Conservation (phyloP, 441 rosid genomes). For the Erodium chrysanthum region DNA sequence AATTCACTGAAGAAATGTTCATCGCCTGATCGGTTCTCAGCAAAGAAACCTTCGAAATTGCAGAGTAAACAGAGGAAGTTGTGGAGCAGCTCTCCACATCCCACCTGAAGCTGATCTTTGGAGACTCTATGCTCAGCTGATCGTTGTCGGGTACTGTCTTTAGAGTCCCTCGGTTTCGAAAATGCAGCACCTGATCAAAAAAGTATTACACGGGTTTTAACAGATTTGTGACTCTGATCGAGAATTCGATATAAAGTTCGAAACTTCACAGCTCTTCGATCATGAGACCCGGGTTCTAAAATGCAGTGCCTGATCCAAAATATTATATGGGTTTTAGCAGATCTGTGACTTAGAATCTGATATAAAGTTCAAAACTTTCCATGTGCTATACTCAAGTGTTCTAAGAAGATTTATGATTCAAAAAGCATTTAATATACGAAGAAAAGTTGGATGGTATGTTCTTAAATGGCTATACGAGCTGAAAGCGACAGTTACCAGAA, state of each 20-base stretch:
- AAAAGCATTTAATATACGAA: background rate
- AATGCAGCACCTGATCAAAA: conserved; percentile 38
- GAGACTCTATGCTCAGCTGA: conserved; percentile 45
- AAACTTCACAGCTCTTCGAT: background rate
- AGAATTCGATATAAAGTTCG: background rate
- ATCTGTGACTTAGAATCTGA: too few relatives aligned
- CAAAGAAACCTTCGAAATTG: conserved; percentile 44
- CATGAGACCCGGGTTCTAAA: background rate
- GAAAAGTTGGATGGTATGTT: background rate
- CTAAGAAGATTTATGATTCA: background rate
- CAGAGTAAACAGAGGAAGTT: conserved; percentile 37
- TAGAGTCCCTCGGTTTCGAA: conserved; percentile 34
- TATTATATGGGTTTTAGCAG: too few relatives aligned
- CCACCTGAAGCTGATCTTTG: conserved; percentile 69
- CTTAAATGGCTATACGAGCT: background rate
- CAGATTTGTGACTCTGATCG: background rate
- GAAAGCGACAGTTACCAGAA: background rate
- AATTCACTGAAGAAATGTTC: conserved; percentile 30
- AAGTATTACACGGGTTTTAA: background rate
- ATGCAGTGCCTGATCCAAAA: too few relatives aligned
- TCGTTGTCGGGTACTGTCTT: conserved; percentile 46
- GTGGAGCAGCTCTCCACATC: conserved; percentile 63
- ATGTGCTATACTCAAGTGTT: background rate
- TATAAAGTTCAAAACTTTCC: background rate
- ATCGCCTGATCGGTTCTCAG: conserved; percentile 21